Percentiles rank a stretch among this genome's conserved stretches.
Evolutionary conservation across 805 yeast genomes (phyloP).

Genomic region (Saccharomyces kudriavzevii): DNA sequence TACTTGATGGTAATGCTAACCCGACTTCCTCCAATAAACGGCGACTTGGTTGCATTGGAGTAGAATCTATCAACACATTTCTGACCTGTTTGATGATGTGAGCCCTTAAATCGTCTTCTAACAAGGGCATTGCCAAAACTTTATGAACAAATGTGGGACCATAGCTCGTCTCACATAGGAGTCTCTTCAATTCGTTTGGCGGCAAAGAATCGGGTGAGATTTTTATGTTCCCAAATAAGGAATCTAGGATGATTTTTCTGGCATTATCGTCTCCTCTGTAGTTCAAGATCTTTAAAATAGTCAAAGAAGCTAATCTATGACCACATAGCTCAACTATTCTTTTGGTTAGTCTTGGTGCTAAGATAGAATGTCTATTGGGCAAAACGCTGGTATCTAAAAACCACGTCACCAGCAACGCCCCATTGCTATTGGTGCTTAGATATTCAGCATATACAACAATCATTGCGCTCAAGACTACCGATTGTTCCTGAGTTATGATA

Average conservation of each 20-base stretch:
- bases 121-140: constrained; percentile 62
- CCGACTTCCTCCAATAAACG: constrained; percentile 91
- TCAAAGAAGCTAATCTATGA: constrained; percentile 78
- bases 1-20: constrained; percentile 28
- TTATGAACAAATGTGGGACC: constrained; percentile 77
- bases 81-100: constrained; percentile 56
- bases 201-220: constrained; percentile 27
- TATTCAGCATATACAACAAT: constrained; percentile 72
- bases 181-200: constrained; percentile 43
- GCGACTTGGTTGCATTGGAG: constrained; percentile 66
- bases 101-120: constrained; percentile 48
- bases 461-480: constrained; percentile 63
- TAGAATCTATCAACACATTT: constrained; percentile 50
- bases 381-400: constrained; percentile 74
- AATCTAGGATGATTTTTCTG: constrained; percentile 51
- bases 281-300: constrained; percentile 70
- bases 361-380: constrained; percentile 55
- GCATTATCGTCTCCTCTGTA: constrained; percentile 58
- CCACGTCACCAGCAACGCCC: constrained; percentile 88
- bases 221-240: constrained; percentile 52
- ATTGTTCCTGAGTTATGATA: constrained; percentile 54
- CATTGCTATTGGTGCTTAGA: constrained; percentile 76
- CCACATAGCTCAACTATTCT: constrained; percentile 57
- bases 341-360: constrained; percentile 56
- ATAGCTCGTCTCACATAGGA: constrained; percentile 58